Evolutionary conservation across 2,329 filamentous ascomycete species (phyloP).

Genomic region (Sporothrix pallida): DNA sequence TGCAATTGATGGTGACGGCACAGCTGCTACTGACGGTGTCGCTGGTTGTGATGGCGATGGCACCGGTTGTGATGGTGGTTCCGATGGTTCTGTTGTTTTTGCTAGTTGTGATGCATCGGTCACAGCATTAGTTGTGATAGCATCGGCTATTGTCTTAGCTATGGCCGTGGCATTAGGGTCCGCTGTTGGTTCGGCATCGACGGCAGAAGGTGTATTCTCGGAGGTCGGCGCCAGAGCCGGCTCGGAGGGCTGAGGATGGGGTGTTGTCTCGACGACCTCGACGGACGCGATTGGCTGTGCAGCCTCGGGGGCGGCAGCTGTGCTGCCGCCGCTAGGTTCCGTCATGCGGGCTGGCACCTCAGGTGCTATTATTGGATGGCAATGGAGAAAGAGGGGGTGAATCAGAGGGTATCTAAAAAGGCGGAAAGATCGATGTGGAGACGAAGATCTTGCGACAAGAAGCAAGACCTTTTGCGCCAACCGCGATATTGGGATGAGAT

Average conservation of each 20-base stretch:
- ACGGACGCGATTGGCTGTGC: not conserved
- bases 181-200: too few relatives aligned
- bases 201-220: not conserved
- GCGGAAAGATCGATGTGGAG: not conserved
- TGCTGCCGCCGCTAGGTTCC: slow-evolving; percentile 32
- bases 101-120: not conserved
- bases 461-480: slow-evolving; percentile 21
- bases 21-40: too few relatives aligned
- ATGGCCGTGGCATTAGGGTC: too few relatives aligned
- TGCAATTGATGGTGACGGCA: not conserved
- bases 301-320: slow-evolving; percentile 26
- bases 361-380: not conserved
- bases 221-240: not conserved
- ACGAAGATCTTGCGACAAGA: not conserved
- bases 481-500: slow-evolving; percentile 1
- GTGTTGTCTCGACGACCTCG: slow-evolving; percentile 17
- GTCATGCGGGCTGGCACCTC: slow-evolving; percentile 22
- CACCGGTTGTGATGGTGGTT: not conserved
- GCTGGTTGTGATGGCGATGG: not conserved
- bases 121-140: too few relatives aligned
- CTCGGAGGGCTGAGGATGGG: not conserved
- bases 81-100: not conserved
- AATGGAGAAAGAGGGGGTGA: not conserved
- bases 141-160: too few relatives aligned
- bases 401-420: not conserved